Base-by-base conservation (phyloP, 331 rosid genomes). In the Malus hybrid region DNA sequence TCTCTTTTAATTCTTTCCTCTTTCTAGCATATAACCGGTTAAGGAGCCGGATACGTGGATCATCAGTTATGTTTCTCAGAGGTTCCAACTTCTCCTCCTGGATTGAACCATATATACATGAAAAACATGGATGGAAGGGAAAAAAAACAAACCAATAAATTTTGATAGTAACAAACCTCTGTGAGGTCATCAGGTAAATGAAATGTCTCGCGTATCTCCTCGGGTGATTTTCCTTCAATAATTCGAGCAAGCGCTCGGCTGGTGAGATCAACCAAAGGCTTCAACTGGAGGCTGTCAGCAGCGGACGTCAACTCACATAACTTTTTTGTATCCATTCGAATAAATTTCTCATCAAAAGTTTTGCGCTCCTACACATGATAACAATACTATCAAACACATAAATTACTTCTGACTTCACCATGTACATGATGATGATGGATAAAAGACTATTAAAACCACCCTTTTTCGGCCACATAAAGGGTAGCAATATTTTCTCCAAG, bases 81-180 rank as follows among this genome's bases (percentile, higher is more conserved):
- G 98, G 97, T 78, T 89, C 97, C 85, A 91, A 83, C 86, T 93
- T 91, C 85, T 93, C 97, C 84, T 93, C 98, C 98, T 93, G 87
- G 60, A 76, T 80, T 73, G 70, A 74, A 81, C 75, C 76, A 73
- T 44, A 85, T 71, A 55, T 66, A 61, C 70, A 67, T 86, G 71
- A 86, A 78, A 78, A 39, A 66, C 61, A 19, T 36, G 16, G 11
- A 64, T 29, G 73, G 42, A 77, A 57, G 65, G 44, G 44, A 39
- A 9, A 4, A 3, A 57, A 44, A 72, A 73, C 83, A 72, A 76
- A 64, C 67, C 72, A 77, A 28, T 22, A 54, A 68, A 24, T 66
- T 78, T 59, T 2, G 73, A 70, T 52, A 77, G 71, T 65, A 66
- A 77, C 86, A 73, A 70, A 89, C 98, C 97, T 93, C 96, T 5